Evolutionary conservation across 257 asterid genomes (phyloP), one percentile per base, ranked within the genome.

Genomic region (Schizonepeta tenuifolia): DNA sequence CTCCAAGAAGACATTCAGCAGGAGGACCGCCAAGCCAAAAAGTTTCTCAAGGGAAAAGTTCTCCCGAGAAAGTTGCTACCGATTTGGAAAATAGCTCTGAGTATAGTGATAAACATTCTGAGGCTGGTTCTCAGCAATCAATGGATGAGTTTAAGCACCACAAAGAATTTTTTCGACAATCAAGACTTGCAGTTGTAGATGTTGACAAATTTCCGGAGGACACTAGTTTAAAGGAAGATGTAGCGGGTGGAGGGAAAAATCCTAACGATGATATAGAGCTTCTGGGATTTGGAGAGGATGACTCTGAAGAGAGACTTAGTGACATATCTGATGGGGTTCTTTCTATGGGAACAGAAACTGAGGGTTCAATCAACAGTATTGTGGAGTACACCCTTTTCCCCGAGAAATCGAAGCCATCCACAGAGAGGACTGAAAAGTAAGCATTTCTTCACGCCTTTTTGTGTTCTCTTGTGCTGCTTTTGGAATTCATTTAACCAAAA

Each of bases 251-350:
- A 61, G 75, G 50, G 67, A 85, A 79, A 80, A 79, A 74, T 69
- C 79, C 67, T 63, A 74, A 67, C 24, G 95, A 85, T 2, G 97
- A 95, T 28, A 69, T 80, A 14, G 97, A 83, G 74, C 93, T 91
- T 72, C 57, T 89, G 65, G 91, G 93, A 61, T 75, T 91, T 10
- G 97, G 91, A 69, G 99, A 89, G 71, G 89, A 75, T 7, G 99
- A 91, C 72, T 88, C 90, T 4, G 97, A 94, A 31, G 97, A 89
- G 83, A 87, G 97, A 72, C 87, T 94, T 20, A 94, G 99, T 77
- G 97, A 94, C 80, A 89, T 94, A 71, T 94, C 99, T 35, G 99
- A 94, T 82, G 84, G 99, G 10, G 97, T 83, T 80, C 97, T 94
- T 63, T 91, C 98, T 26, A 91, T 86, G 96, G 96, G 91, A 69